A percentile compares a stretch with the other conserved stretches of the same genome.
Evolutionary conservation across 2,329 filamentous ascomycete genomes (phyloP).

Genomic region (Epichloe brachyelytri): DNA sequence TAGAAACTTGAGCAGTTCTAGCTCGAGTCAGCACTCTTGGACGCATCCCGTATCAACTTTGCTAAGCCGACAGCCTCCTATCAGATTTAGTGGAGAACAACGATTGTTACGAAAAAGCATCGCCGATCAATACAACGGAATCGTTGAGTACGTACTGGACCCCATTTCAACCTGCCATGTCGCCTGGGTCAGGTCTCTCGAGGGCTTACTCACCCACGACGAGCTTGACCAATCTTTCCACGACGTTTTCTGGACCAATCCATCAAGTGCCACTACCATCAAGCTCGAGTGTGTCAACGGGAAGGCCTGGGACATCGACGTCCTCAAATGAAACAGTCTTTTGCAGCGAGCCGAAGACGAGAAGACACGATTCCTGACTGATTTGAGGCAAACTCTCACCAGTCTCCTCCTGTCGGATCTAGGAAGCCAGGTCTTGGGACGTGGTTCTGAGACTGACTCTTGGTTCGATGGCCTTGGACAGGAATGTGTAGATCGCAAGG

Average conservation of each 20-base stretch:
- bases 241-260: constrained; percentile 31
- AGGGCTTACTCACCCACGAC: constrained; percentile 49
- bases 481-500: constrained; percentile 50
- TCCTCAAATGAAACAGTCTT: constrained; percentile 57
- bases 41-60: constrained; percentile 52
- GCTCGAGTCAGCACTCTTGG: constrained; percentile 56
- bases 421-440: constrained; percentile 72
- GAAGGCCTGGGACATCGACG: constrained; percentile 50
- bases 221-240: constrained; percentile 44
- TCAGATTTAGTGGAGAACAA: constrained; percentile 57
- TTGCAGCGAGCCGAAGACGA: constrained; percentile 50
- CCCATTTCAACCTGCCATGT: constrained; percentile 59
- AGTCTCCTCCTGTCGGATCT: constrained; percentile 82
- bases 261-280: constrained; percentile 30
- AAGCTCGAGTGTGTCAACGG: constrained; percentile 34
- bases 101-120: constrained; percentile 57
- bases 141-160: constrained; percentile 81
- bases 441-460: constrained; percentile 80
- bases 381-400: constrained; percentile 66
- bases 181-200: constrained; percentile 46
- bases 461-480: constrained; percentile 67
- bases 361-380: constrained; percentile 65
- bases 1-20: constrained; percentile 33
- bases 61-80: constrained; percentile 43
- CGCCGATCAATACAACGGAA: constrained; percentile 59